Base-by-base conservation (phyloP, 306 rosid species). In the Arachis hypogaea region DNA sequence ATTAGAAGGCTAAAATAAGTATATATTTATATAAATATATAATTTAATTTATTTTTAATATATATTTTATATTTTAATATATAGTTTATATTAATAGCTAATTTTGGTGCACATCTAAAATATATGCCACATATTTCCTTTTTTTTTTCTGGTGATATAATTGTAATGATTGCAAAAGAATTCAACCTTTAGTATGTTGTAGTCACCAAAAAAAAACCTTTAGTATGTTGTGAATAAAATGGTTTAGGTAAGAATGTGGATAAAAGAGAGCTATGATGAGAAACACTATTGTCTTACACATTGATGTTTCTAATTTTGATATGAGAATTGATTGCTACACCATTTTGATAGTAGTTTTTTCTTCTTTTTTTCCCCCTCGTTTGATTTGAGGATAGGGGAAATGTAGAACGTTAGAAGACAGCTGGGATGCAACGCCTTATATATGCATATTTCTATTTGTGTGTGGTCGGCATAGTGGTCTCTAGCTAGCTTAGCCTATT, bases 401-500 rank as follows among this genome's bases (percentile, higher is more conserved):
- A 28, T 44, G 38, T 5, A 10, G 10, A 45, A 65, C 58, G 46
- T 59, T 30, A n/a, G 4, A 44, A 44, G 59, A 57, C 79, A 75
- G 73, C 73, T 66, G 79, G 72, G 66, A 56, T 14, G 59, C 79
- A 75, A 33, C 41, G 41, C n/a, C 12, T 28, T 12, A n/a, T 44
- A 36, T 3, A 46, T 9, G 51, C 38, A 46, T 46, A 50, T 22
- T 22, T 22, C 22, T 50, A 61, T 30, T 6, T 66, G 5, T 3
- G 6, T 43, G 5, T 5, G 49, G 50, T 40, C 6, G 51, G 63
- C 11, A 4, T 69, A 11, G 65, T 40, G 49, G 54, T 16, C 9
- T 8, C 69, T 43, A 14, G 11, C 50, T 63, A 63, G 52, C 42
- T 9, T 58, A 7, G 4, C 6, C 11, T 29, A 52, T n/a, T 58